Conservation (phyloP, 2,329 filamentous ascomycete species). For the Colletotrichum costaricense region DNA sequence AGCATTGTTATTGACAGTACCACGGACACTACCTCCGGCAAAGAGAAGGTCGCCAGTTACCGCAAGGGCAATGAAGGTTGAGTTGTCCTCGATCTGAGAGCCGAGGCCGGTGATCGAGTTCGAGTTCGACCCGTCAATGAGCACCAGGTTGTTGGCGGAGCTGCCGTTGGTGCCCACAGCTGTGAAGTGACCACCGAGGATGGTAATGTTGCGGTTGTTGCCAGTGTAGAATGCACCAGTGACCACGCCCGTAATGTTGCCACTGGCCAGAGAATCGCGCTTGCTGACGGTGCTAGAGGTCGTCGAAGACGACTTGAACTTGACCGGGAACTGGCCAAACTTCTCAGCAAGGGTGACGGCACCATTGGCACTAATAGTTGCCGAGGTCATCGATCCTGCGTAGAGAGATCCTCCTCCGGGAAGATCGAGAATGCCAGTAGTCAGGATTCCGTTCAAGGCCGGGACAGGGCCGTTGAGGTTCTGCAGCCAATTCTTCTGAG, state of each 20-base stretch:
- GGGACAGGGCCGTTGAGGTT: constrained; percentile 76
- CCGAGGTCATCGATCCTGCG: constrained; percentile 84
- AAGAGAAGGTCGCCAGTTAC: constrained; percentile 77
- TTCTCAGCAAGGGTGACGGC: constrained; percentile 72
- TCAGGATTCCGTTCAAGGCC: constrained; percentile 78
- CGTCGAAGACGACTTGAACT: constrained; percentile 55
- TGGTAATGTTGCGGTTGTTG: constrained; percentile 80
- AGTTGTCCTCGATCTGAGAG: constrained; percentile 74
- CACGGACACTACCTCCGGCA: constrained; percentile 84
- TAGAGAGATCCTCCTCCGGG: constrained; percentile 75
- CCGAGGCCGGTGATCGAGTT: constrained; percentile 77
- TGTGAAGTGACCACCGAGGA: constrained; percentile 88
- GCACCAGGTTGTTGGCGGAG: constrained; percentile 80
- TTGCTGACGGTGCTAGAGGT: constrained; percentile 55
- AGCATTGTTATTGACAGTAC: constrained; percentile 69
- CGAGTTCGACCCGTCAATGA: constrained; percentile 81
- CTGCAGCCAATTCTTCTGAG: constrained; percentile 86
- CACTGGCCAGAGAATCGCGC: constrained; percentile 55
- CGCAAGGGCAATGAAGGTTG: constrained; percentile 79
- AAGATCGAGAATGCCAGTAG: constrained; percentile 74
- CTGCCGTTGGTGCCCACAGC: constrained; percentile 76
- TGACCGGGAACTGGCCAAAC: constrained; percentile 68
- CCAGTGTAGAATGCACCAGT: constrained; percentile 82
- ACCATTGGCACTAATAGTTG: constrained; percentile 78
- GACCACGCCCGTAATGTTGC: constrained; percentile 73